Percentiles rank a stretch among this genome's conserved stretches.
Evolutionary conservation across 2,329 filamentous ascomycete genomes (phyloP).

Genomic region (Emericellopsis atlantica): DNA sequence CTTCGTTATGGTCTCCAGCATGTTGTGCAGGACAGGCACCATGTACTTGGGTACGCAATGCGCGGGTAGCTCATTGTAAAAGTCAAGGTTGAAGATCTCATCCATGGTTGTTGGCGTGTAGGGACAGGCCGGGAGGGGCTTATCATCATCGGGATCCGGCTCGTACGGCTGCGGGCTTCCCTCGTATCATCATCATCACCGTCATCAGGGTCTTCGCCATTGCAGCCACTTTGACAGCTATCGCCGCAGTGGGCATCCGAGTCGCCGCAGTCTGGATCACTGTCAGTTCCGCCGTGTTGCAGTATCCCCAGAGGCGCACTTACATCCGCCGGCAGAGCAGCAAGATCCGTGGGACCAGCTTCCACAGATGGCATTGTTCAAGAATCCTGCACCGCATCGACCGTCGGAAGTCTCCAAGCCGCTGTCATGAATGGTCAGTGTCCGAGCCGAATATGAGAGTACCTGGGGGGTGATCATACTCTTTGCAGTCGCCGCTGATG

Average conservation of each 20-base stretch:
- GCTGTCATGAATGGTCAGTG: neutral
- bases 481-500: neutral
- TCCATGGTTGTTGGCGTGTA: conserved; percentile 2
- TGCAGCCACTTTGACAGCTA: neutral
- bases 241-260: neutral
- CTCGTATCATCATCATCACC: neutral
- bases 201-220: neutral
- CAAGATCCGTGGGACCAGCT: neutral
- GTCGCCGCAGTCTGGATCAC: neutral
- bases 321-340: neutral
- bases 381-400: neutral
- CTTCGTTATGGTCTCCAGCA: conserved; percentile 1
- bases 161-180: neutral
- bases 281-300: too few species aligned
- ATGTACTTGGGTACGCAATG: conserved; percentile 4
- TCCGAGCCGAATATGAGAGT: too few species aligned
- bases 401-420: neutral
- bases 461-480: too few species aligned
- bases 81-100: conserved; percentile 4
- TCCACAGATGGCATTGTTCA: neutral
- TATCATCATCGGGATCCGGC: conserved; percentile 2
- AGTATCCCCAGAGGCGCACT: too few species aligned
- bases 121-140: neutral
- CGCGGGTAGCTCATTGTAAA: neutral
- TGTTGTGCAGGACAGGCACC: conserved; percentile 1